phyloP scores from a whole-genome alignment of 805 yeast species.

The Tetrapisispora pingtungensis region DNA sequence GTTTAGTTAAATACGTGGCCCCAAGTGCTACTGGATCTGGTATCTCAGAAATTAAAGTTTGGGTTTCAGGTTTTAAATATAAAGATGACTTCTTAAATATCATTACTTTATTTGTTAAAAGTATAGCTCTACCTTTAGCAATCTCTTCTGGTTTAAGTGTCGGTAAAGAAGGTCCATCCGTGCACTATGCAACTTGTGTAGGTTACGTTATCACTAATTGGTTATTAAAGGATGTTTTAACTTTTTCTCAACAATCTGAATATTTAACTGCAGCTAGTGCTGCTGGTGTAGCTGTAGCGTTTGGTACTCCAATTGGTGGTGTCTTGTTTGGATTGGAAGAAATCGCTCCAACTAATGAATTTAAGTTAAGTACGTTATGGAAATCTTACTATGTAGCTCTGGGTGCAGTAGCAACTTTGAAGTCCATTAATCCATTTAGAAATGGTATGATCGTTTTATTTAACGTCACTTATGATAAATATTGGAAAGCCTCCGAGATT shows the following conservation, averaged over 20 bases:
- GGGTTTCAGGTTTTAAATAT: slow-evolving; percentile 74
- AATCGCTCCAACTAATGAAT: slow-evolving; percentile 53
- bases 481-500: slow-evolving; percentile 81
- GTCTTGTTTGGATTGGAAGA: slow-evolving; percentile 90
- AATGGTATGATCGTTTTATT: slow-evolving; percentile 91
- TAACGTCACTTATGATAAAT: slow-evolving; percentile 76
- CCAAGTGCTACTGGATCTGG: slow-evolving; percentile 97
- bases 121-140: slow-evolving; percentile 75
- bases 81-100: slow-evolving; percentile 67
- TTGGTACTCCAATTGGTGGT: slow-evolving; percentile 95
- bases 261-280: slow-evolving; percentile 81
- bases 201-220: slow-evolving; percentile 66
- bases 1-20: slow-evolving; percentile 58
- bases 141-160: slow-evolving; percentile 89
- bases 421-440: slow-evolving; percentile 81
- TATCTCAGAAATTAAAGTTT: slow-evolving; percentile 90
- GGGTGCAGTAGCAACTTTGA: slow-evolving; percentile 72
- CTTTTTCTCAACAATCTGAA: slow-evolving; percentile 27
- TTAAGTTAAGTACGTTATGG: slow-evolving; percentile 76
- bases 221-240: slow-evolving; percentile 31
- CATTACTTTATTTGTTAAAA: slow-evolving; percentile 63
- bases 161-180: slow-evolving; percentile 98
- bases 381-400: slow-evolving; percentile 85
- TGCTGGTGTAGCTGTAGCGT: slow-evolving; percentile 98
- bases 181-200: slow-evolving; percentile 95